Evolutionary conservation across 257 asterid genomes (phyloP).

Genomic region (Echites panduratus): DNA sequence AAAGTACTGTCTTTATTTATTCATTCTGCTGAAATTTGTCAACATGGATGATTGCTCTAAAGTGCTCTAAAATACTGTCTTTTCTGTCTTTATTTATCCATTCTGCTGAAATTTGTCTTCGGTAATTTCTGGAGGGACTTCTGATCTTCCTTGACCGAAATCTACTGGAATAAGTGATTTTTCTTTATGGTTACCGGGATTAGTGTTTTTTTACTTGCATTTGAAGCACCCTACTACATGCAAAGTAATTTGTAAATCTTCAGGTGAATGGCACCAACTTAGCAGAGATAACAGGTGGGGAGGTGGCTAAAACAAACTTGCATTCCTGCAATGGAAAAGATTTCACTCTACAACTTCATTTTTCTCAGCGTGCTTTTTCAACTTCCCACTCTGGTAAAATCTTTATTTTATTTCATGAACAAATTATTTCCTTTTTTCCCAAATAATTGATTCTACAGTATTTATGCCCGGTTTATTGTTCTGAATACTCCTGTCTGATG

Average conservation of each 20-base stretch:
- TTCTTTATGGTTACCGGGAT: neutral
- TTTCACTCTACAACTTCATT: slow-evolving; percentile 45
- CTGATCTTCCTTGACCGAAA: neutral
- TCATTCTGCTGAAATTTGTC: neutral
- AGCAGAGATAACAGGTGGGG: slow-evolving; percentile 53
- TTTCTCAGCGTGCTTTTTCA: slow-evolving; percentile 23
- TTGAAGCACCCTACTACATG: neutral
- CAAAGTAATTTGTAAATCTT: slow-evolving; percentile 5
- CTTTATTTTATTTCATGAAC: neutral
- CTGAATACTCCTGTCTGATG: slow-evolving; percentile 7
- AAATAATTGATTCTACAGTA: neutral
- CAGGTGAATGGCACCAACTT: slow-evolving; percentile 67
- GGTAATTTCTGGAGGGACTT: no score
- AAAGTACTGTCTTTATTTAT: neutral
- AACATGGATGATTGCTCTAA: neutral
- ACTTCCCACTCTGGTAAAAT: slow-evolving; percentile 33
- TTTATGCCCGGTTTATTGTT: no score
- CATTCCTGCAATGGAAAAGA: slow-evolving; percentile 59
- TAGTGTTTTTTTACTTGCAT: neutral
- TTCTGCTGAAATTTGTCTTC: neutral
- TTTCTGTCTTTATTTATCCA: neutral
- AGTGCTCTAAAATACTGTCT: no score
- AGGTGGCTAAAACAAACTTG: slow-evolving; percentile 57
- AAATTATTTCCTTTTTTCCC: neutral
- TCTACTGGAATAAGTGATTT: neutral